Conservation (phyloP, 106 monocot genomes). For the Platanthera guangdongensis region DNA sequence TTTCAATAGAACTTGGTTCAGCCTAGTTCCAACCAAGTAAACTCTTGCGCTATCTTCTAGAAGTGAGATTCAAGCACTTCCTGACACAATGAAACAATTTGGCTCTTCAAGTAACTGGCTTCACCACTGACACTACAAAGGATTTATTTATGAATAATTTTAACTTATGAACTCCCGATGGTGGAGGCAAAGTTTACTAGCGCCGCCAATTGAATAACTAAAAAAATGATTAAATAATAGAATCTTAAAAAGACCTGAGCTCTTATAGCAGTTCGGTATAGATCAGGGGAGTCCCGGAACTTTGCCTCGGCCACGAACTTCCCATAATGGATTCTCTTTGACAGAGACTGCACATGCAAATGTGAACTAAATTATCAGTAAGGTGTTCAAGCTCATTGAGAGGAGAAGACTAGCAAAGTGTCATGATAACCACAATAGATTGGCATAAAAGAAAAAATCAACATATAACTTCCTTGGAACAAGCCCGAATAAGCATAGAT, state of each 20-base stretch:
- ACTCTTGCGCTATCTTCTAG: too few relatives aligned
- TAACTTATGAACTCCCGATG: background rate
- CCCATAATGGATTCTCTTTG: constrained; percentile 96
- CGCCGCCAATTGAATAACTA: background rate
- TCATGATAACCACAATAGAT: background rate
- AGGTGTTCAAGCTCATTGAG: background rate
- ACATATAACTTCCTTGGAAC: background rate
- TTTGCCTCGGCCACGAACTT: constrained; percentile 98
- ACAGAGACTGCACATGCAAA: constrained; percentile 44
- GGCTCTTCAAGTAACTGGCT: too few relatives aligned
- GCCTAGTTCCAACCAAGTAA: too few relatives aligned
- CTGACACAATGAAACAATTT: too few relatives aligned
- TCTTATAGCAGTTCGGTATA: constrained; percentile 67
- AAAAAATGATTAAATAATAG: background rate
- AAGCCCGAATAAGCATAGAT: background rate
- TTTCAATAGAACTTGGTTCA: too few relatives aligned
- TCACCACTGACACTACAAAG: background rate
- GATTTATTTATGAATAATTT: background rate
- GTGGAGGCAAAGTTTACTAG: background rate
- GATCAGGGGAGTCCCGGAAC: constrained; percentile 58
- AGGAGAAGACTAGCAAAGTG: background rate
- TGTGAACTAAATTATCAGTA: background rate
- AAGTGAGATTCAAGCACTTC: too few relatives aligned
- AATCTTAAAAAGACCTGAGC: constrained; percentile 40
- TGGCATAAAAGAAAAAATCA: background rate